Percentiles rank a stretch among this genome's conserved stretches.
Evolutionary conservation across 345 rosid species (phyloP).

Genomic region (Erysimum cheiranthoides): DNA sequence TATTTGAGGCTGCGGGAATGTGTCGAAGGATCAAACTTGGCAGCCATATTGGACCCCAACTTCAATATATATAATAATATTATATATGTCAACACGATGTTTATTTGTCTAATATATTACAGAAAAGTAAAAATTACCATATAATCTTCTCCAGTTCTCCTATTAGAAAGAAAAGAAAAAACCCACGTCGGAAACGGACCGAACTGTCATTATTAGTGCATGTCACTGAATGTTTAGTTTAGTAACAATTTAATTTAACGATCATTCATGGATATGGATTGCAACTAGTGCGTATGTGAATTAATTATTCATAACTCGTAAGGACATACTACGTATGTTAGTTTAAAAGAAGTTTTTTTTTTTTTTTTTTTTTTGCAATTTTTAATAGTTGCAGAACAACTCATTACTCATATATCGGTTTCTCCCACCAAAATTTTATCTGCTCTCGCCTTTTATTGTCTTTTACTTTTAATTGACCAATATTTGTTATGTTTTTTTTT

Average conservation of each 20-base stretch:
- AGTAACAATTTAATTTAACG: background rate
- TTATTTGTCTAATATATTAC: background rate
- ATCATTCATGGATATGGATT: conserved; percentile 26
- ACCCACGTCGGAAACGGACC: background rate
- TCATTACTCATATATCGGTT: no score
- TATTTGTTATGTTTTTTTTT: background rate
- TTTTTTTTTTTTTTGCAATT: no score
- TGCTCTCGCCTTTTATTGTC: background rate
- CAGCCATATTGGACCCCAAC: conserved; percentile 37
- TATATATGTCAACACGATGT: background rate
- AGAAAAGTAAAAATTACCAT: background rate
- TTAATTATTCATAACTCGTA: conserved; percentile 4
- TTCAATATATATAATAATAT: background rate
- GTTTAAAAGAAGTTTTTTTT: background rate
- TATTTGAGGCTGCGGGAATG: conserved; percentile 31
- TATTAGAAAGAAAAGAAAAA: conserved; percentile 27
- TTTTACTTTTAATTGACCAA: conserved; percentile 27
- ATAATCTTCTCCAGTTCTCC: background rate
- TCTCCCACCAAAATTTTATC: no score
- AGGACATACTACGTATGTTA: background rate
- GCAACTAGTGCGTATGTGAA: background rate
- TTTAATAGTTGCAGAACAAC: background rate
- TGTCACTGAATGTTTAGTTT: conserved; percentile 7
- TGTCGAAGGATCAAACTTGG: conserved; percentile 38
- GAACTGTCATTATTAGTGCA: background rate